phyloP scores from a whole-genome alignment of 2,329 filamentous ascomycete species.

The Metarhizium brunneum region DNA sequence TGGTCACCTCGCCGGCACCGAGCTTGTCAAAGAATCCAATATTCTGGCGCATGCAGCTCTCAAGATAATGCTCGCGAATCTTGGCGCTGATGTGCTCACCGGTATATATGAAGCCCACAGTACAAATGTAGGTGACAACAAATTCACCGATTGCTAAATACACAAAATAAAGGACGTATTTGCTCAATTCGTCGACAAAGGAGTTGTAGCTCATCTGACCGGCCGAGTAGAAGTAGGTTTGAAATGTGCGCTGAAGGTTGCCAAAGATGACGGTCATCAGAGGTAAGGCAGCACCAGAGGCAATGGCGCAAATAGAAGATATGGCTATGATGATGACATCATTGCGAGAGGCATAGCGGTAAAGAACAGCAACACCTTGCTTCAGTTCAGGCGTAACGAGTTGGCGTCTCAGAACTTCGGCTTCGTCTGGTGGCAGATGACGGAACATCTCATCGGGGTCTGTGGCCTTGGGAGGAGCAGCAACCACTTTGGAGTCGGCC shows the following conservation, averaged over 20 bases:
- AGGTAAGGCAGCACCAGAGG: slow-evolving; percentile 64
- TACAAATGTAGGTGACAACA: slow-evolving; percentile 66
- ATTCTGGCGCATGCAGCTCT: slow-evolving; percentile 77
- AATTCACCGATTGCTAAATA: slow-evolving; percentile 80
- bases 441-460: slow-evolving; percentile 44
- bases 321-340: slow-evolving; percentile 57
- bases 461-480: slow-evolving; percentile 19
- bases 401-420: slow-evolving; percentile 58
- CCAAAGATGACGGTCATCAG: slow-evolving; percentile 79
- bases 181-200: slow-evolving; percentile 52
- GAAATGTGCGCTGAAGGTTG: slow-evolving; percentile 63
- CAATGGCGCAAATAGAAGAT: slow-evolving; percentile 56
- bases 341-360: slow-evolving; percentile 57
- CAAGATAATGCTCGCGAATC: slow-evolving; percentile 74
- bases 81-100: slow-evolving; percentile 72
- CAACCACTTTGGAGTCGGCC: slow-evolving; percentile 9
- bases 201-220: slow-evolving; percentile 34
- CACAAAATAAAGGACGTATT: slow-evolving; percentile 71
- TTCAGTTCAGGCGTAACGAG: slow-evolving; percentile 55
- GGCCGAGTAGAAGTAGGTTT: slow-evolving; percentile 45
- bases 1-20: slow-evolving; percentile 87
- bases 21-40: slow-evolving; percentile 91
- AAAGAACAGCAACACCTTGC: slow-evolving; percentile 56
- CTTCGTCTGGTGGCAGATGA: slow-evolving; percentile 57
- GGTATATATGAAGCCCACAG: slow-evolving; percentile 82